These are phyloP conservation scores for Phanerodontia chrysosporium DNA, from an alignment of 768 basidiomycete species.

Conservation along the genomic window DNA sequence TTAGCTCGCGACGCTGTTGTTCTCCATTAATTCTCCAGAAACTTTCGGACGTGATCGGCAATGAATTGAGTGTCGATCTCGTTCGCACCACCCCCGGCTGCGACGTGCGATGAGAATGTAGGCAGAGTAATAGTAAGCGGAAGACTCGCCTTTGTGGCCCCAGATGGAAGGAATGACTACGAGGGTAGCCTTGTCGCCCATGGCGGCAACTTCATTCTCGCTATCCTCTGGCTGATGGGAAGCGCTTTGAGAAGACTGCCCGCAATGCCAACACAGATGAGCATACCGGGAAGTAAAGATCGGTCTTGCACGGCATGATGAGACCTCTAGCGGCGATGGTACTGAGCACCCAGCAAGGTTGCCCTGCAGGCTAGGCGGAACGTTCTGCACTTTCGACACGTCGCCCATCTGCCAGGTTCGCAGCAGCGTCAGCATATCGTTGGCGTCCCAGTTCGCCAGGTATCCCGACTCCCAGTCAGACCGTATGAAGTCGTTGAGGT, in stretches of 20 bases:
- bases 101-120: neutral
- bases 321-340: slow-evolving; percentile 48
- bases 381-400: slow-evolving; percentile 39
- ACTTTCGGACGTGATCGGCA: slow-evolving; percentile 4
- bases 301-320: slow-evolving; percentile 57
- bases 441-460: slow-evolving; percentile 46
- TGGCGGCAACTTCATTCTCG: slow-evolving; percentile 38
- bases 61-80: slow-evolving; percentile 9
- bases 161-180: slow-evolving; percentile 52
- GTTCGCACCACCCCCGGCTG: slow-evolving; percentile 7
- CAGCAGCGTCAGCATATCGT: slow-evolving; percentile 46
- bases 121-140: no score
- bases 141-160: slow-evolving; percentile 50
- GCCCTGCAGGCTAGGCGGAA: slow-evolving; percentile 22
- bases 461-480: slow-evolving; percentile 47
- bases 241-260: no score
- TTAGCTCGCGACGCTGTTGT: no score
- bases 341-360: slow-evolving; percentile 37
- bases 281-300: slow-evolving; percentile 54
- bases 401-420: slow-evolving; percentile 51
- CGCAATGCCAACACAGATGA: no score
- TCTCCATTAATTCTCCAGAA: neutral
- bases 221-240: slow-evolving; percentile 50
- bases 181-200: slow-evolving; percentile 39
- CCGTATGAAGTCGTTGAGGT: slow-evolving; percentile 46